Base-by-base conservation (phyloP, 768 basidiomycete genomes). In the Russula compacta region DNA sequence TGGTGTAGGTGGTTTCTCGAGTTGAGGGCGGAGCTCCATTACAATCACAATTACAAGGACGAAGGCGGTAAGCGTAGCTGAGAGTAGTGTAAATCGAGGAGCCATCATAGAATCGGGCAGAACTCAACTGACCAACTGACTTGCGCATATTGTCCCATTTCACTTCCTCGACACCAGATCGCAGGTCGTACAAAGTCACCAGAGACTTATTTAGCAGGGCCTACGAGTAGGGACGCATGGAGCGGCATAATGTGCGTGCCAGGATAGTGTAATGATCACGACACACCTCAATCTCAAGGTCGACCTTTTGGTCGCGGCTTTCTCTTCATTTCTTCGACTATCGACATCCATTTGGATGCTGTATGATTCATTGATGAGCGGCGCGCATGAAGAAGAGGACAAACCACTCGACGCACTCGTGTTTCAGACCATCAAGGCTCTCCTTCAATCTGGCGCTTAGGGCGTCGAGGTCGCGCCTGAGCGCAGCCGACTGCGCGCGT, bases 291-390 rank as follows among this genome's bases (percentile, higher is more conserved):
- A 95, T 92, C 39, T 77, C 75, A 61, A 98, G 88, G 67, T 93
- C 93, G 67, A 87, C 84, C 56, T 79, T 81, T 94, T 95, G 61
- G 90, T 69, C 54, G 98, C 94, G 1, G 85, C 79, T 69, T 85
- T 87, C 14, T 86, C 82, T 71, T 98, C 97, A 66, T 88, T 92
- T 77, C 94, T 98, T 59, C 95, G 81, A 64, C 85, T 93, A 68
- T 95, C 92, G 61, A 98, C 79, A 58, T 99, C 97, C 85, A 98
- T 93, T 73, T 98, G 94, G 53, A 95, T 91, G 69, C 94, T 97
- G 61, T 39, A 49, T 6, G 4, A 53, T 38, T n/a, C 56, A 6
- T 15, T 6, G 3, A 36, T 50, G 58, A 39, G 43, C 29, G 21
- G 8, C 33, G 24, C 19, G 4, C 9, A 42, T 29, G 12, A 24